phyloP scores from a whole-genome alignment of 2,329 filamentous ascomycete genomes.

The Claviceps digitariae region DNA sequence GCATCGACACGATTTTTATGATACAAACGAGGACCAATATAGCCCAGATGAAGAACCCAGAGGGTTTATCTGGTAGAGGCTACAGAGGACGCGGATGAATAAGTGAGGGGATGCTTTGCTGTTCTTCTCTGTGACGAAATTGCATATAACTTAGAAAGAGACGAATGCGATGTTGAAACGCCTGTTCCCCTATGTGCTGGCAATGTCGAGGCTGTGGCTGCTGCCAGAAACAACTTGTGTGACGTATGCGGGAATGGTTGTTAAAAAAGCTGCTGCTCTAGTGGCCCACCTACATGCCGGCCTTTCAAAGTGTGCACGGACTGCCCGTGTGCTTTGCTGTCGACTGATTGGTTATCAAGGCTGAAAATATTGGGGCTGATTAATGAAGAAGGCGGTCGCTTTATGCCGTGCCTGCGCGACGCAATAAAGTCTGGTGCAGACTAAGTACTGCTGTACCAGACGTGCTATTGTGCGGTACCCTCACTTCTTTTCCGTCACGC shows the following conservation, averaged over 20 bases:
- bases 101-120: neutral
- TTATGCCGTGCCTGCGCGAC: neutral
- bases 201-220: neutral
- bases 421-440: neutral
- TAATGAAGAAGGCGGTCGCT: neutral
- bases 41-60: neutral
- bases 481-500: slow-evolving; percentile 1
- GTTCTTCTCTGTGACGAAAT: neutral
- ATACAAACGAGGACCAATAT: neutral
- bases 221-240: no score
- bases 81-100: neutral
- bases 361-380: neutral
- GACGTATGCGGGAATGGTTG: no score
- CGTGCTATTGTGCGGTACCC: neutral
- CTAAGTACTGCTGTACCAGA: no score
- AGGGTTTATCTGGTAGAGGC: neutral
- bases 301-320: neutral
- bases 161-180: neutral
- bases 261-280: no score
- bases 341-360: neutral
- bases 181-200: neutral
- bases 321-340: neutral
- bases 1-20: neutral
- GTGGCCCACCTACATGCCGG: no score
- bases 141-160: neutral